Base-by-base conservation (phyloP, 495 filamentous ascomycete species). In the Talaromyces nanjingensis region DNA sequence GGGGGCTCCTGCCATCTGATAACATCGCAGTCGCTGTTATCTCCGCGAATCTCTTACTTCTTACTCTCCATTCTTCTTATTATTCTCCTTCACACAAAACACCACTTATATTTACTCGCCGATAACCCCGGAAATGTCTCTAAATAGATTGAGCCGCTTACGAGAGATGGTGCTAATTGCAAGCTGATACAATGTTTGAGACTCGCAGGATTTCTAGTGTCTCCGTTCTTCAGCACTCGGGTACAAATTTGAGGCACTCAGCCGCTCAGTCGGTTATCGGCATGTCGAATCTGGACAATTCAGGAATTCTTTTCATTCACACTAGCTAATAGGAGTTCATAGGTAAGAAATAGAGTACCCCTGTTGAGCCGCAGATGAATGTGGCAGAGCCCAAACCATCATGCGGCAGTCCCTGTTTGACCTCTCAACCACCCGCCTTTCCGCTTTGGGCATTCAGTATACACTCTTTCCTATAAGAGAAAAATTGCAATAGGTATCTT, bases 401-500 rank as follows among this genome's bases (percentile, higher is more conserved):
- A 18, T 56, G 53, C 53, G 53, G 53, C 53, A 56, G n/a, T 56
- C 53, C 53, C 53, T 56, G 53, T 56, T 56, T 56, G 53, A 56
- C 52, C 42, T 20, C 45, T 20, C 45, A 49, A 49, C 45, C 45
- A 49, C 45, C n/a, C 45, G 18, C 45, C 45, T 20, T 49, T 20
- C 45, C 45, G 45, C n/a, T 49, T 8, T 3, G 6, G n/a, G 45
- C n/a, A 56, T 56, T 3, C 1, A 29, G n/a, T 16, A 29, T 56
- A 29, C 53, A 56, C 22, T 9, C 11, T 16, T 16, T 56, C 20
- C 53, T 22, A 12, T 3, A n/a, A 22, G 11, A 29, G 11, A 22
- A 56, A 56, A 16, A 56, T 14, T 20, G 45, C 42, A 49, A 49
- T 49, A 20, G 6, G 45, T 49, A 49, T 20, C 18, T 49, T 49